Evolutionary conservation across 805 yeast species (phyloP), one percentile per base, ranked within the genome.

Genomic region (Helenozyma baotianmanensis): DNA sequence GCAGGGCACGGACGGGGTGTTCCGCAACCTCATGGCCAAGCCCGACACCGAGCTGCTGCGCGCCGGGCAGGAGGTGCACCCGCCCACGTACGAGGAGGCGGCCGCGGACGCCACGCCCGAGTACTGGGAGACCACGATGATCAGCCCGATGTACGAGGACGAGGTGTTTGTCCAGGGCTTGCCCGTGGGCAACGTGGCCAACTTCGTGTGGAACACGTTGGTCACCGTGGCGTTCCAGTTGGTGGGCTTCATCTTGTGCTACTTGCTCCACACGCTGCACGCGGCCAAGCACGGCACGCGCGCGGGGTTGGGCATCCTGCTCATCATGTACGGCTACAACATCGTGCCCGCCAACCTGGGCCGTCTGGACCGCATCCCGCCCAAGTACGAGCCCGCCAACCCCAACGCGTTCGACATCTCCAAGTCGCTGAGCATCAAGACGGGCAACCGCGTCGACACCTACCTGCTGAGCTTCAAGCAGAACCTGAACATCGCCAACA

Each of bases 261-360:
- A 89, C 54, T 64, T 90, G 27, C 67, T 92, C 34, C 97, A 92
- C 59, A 90, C 97, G 1, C 85, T 97, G 2, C 98, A 92, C 55
- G 97, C 97, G 4, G 95, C 97, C 4, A 87, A 86, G 54, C 89
- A 89, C 51, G 98, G 98, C 3, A 82, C 97, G 2, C 69, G 95
- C 40, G 83, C 90, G 13, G 98, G 98, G 0, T 62, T 92, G 36
- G 97, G 97, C 2, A 53, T 84, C 39, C 87, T 96, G 0, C 73
- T 92, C 42, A 66, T 90, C 32, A 76, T 80, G 34, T 78, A 80
- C 43, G 95, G 70, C 7, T 60, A 52, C 48, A 51, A 51, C 30
- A 48, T 59, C 39, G 50, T 62, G 7, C 71, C 72, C 1, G 47
- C 64, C 6, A 66, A 64, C 43, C 57, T 54, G 37, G 72, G 71